These are phyloP conservation scores for Eimeria acervulina DNA, from an alignment of 169 alveolate genomes.

Conservation along the genomic window DNA sequence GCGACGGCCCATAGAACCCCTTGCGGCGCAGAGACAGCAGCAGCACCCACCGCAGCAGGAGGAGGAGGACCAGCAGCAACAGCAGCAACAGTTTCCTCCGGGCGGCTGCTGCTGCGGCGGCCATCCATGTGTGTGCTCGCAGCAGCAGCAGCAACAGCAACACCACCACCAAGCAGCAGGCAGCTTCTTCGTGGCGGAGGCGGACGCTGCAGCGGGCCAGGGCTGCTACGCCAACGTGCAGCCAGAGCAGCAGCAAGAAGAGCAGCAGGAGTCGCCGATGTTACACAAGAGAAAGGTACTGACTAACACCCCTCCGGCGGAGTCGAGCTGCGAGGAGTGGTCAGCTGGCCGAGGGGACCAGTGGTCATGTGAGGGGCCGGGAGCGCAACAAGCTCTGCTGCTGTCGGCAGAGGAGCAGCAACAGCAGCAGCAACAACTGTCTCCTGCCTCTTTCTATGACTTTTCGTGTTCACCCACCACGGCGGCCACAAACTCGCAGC, in stretches of 20 bases:
- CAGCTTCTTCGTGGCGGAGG: constrained; percentile 13
- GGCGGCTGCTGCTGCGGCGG: constrained; percentile 59
- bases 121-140: constrained; percentile 45
- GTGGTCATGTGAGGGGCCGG: constrained; percentile 57
- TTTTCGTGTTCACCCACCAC: constrained; percentile 51
- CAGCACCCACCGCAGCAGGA: constrained; percentile 36
- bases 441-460: constrained; percentile 54
- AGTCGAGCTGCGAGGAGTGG: constrained; percentile 51
- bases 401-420: constrained; percentile 32
- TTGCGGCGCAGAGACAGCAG: not conserved
- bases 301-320: constrained; percentile 14
- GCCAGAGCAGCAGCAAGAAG: constrained; percentile 41
- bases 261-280: constrained; percentile 52
- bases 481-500: not conserved
- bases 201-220: constrained; percentile 32
- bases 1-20: constrained; percentile 4
- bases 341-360: not conserved
- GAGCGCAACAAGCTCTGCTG: not conserved
- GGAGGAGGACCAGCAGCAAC: not conserved
- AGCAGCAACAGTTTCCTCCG: constrained; percentile 19
- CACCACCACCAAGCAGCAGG: constrained; percentile 17
- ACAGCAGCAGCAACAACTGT: constrained; percentile 36
- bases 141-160: constrained; percentile 42
- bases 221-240: constrained; percentile 5
- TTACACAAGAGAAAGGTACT: constrained; percentile 24